A percentile compares a stretch with the other conserved stretches of the same genome.
phyloP scores from a whole-genome alignment of 1,284 basidiomycete genomes.

The Chiua sp. region DNA sequence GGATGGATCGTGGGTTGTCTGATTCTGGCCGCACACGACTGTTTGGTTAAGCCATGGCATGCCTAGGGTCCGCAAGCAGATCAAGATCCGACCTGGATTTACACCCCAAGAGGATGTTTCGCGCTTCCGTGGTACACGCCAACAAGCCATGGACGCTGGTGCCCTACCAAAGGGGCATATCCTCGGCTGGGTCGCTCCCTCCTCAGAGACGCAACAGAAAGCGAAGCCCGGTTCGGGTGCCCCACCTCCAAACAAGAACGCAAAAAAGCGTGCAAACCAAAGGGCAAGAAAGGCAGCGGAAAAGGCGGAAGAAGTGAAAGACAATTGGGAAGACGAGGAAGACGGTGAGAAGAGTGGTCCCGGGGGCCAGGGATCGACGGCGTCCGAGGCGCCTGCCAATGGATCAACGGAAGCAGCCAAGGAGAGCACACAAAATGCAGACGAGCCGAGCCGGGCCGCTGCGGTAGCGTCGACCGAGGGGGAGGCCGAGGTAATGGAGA shows the following conservation, averaged over 20 bases:
- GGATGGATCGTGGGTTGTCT: constrained; percentile 86
- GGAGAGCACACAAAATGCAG: constrained; percentile 3
- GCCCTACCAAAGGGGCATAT: constrained; percentile 77
- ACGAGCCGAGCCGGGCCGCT: constrained; percentile 4
- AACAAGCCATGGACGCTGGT: constrained; percentile 70
- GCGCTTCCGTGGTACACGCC: constrained; percentile 80
- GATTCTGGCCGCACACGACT: neutral
- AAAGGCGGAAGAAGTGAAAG: constrained; percentile 55
- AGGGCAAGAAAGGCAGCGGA: constrained; percentile 70
- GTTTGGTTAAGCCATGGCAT: constrained; percentile 6
- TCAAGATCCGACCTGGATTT: constrained; percentile 92
- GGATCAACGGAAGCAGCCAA: neutral
- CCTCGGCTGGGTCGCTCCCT: constrained; percentile 76
- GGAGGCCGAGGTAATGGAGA: constrained; percentile 44
- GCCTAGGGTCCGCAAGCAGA: constrained; percentile 83
- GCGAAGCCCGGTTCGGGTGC: constrained; percentile 34
- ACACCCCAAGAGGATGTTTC: constrained; percentile 94
- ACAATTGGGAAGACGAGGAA: constrained; percentile 81
- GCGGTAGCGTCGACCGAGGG: constrained; percentile 10
- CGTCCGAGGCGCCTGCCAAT: too few species aligned
- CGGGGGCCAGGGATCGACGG: neutral
- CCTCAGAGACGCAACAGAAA: constrained; percentile 38
- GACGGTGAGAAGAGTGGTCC: constrained; percentile 40
- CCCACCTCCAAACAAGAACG: constrained; percentile 56
- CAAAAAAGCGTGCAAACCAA: constrained; percentile 82